A percentile compares a stretch with the other conserved stretches of the same genome.
Evolutionary conservation across 306 rosid species (phyloP).

Genomic region (Castanopsis chinensis): DNA sequence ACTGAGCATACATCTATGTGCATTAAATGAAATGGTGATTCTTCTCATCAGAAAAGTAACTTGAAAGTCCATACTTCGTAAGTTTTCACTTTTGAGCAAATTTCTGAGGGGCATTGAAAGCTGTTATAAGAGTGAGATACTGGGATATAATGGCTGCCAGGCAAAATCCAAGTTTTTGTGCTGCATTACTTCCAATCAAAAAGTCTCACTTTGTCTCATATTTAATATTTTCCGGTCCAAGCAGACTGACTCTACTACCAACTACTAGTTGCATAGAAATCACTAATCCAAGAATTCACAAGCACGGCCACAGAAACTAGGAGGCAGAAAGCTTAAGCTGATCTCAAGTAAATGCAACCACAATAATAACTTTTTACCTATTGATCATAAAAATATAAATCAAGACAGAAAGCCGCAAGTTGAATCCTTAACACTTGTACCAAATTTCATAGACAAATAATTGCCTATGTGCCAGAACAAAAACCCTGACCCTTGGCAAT

Average conservation of each 20-base stretch:
- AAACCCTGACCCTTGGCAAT: constrained; percentile 42
- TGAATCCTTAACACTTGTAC: neutral
- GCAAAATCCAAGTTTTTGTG: neutral
- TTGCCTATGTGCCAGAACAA: constrained; percentile 40
- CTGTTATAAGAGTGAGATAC: too few species aligned
- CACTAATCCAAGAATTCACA: neutral
- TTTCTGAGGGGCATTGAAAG: too few species aligned
- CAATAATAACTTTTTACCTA: constrained; percentile 1
- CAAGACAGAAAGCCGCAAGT: neutral
- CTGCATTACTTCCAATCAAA: neutral
- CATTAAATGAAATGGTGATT: too few species aligned
- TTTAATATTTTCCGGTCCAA: too few species aligned
- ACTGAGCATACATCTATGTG: too few species aligned
- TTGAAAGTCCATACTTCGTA: too few species aligned
- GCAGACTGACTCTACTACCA: neutral
- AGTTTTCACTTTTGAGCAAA: too few species aligned
- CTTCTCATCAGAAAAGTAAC: too few species aligned
- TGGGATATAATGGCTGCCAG: neutral
- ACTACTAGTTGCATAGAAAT: neutral
- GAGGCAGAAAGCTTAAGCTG: neutral
- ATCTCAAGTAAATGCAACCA: neutral
- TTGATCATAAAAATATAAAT: neutral
- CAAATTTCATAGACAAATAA: constrained; percentile 24
- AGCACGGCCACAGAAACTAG: neutral
- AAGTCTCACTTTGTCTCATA: neutral